Conservation (phyloP, 2,329 filamentous ascomycete genomes). For the Fusarium pseudograminearum region DNA sequence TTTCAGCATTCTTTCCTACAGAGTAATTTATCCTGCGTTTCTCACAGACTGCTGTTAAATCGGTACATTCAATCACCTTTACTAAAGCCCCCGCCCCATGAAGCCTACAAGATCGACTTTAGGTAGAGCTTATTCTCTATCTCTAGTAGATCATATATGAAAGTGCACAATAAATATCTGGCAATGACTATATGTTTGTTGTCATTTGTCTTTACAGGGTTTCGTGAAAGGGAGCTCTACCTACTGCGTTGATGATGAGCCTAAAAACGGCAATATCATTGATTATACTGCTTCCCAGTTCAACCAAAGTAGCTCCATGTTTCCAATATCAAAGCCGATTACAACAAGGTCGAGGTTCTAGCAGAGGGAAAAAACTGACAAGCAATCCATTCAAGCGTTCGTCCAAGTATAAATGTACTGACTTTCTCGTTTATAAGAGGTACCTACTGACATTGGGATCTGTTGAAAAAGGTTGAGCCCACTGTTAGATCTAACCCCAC, state of each 20-base stretch:
- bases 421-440: conserved; percentile 14
- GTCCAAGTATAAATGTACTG: not conserved
- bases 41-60: too few species aligned
- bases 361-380: not conserved
- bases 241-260: not conserved
- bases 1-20: not conserved
- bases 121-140: too few species aligned
- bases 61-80: too few species aligned
- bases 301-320: not conserved
- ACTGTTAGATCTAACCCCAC: too few species aligned
- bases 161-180: too few species aligned
- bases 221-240: not conserved
- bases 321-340: not conserved
- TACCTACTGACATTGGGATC: not conserved
- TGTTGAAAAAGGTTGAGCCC: not conserved
- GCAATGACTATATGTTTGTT: too few species aligned
- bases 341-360: not conserved
- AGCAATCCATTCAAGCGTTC: too few species aligned
- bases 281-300: not conserved
- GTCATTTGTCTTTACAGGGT: too few species aligned
- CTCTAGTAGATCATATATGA: too few species aligned
- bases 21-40: too few species aligned
- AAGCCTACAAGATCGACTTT: too few species aligned
- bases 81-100: too few species aligned
- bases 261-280: not conserved